Evolutionary conservation across 2,329 filamentous ascomycete genomes (phyloP), one percentile per base, ranked within the genome.

Genomic region (Trichoderma atrobrunneum): DNA sequence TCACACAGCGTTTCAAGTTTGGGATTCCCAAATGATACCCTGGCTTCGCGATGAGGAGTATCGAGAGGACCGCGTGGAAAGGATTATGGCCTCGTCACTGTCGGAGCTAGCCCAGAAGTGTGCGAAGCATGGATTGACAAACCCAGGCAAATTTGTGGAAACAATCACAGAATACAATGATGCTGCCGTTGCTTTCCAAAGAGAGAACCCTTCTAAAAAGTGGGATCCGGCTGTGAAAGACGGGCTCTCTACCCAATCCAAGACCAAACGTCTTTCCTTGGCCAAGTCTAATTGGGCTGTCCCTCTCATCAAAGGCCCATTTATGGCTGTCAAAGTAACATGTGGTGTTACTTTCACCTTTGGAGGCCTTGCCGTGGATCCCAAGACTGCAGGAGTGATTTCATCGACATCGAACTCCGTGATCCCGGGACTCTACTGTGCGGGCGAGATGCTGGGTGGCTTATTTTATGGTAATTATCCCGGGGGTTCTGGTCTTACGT

Each of bases 261-360:
- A 79, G 0, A 75, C 74, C 0, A 81, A 74, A 11, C 74, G 78
- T 0, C 79, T 92, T 10, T 63, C 77, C 0, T 77, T 90, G 10
- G 81, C 86, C 0, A 93, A 92, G 80, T 87, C 88, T 0, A 92
- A 92, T 74, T 92, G 90, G 90, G 90, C 90, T 0, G 74, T 89
- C 7, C 85, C 90, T 0, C 75, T 92, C 8, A 83, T 86, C 48
- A 78, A 87, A 73, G 81, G 82, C 0, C 90, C 90, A 0, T 92
- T 89, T 75, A 79, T 90, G 28, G 90, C 90, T 1, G 86, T 92
- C 60, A 88, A 3, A 87, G 39, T 43, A 43, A 43, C 86, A 5
- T 89, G 88, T 60, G 90, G 91, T 1, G 85, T 92, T 18, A 92
- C 90, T 0, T 92, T 92, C 75, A 92, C 90, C 0, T 92, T 92